Evolutionary conservation across 257 asterid genomes (phyloP).

Genomic region (Salvia miltiorrhiza): DNA sequence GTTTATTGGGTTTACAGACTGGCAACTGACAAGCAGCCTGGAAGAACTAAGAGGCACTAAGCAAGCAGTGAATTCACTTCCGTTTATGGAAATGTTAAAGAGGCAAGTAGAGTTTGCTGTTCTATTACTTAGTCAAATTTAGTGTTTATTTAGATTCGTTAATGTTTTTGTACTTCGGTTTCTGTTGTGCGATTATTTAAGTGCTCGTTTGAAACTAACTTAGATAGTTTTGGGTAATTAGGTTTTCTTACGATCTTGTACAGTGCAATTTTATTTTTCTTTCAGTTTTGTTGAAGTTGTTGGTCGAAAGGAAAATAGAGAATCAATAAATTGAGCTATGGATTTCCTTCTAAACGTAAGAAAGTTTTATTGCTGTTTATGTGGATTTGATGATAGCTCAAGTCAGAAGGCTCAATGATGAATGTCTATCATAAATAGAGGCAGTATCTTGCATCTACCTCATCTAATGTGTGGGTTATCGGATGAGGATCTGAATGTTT

Average conservation of each 20-base stretch:
- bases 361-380: neutral
- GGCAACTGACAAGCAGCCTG: slow-evolving; percentile 76
- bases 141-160: neutral
- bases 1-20: slow-evolving; percentile 82
- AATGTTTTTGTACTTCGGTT: neutral
- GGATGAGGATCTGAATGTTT: neutral
- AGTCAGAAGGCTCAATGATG: neutral
- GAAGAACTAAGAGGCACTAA: slow-evolving; percentile 54
- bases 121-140: neutral
- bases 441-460: neutral
- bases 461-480: neutral
- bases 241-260: neutral
- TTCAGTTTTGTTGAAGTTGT: neutral
- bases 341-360: neutral
- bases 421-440: neutral
- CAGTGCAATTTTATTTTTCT: neutral
- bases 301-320: neutral
- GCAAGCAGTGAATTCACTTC: slow-evolving; percentile 19
- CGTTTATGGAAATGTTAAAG: slow-evolving; percentile 1
- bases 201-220: neutral
- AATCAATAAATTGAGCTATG: neutral
- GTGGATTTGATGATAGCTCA: neutral
- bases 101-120: slow-evolving; percentile 23
- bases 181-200: neutral
- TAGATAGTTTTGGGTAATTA: neutral